Evolutionary conservation across 495 filamentous ascomycete species (phyloP), one percentile per base, ranked within the genome.

Genomic region (Durotheca rogersii): DNA sequence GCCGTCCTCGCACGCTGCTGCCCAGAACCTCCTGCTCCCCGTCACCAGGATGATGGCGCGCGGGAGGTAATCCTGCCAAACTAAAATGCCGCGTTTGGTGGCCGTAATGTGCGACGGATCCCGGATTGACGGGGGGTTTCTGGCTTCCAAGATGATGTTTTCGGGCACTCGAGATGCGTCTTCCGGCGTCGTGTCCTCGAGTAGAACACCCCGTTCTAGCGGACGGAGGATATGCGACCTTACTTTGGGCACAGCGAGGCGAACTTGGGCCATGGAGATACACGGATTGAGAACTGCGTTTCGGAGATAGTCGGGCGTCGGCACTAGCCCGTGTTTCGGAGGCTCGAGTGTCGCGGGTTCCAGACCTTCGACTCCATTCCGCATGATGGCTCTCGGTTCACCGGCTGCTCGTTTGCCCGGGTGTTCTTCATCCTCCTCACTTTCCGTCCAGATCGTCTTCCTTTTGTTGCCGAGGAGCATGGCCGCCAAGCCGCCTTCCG

Each of bases 41-140:
- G 93, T 93, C 5, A 90, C 83, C 3, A 96, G 81, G 7, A 97
- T 77, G 9, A 92, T 87, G 20, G 85, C 81, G 30, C 82, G 80
- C 0, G 91, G 91, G 12, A 99, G 74, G 60, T 86, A 99, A 53
- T 97, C 94, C 56, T 95, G 87, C 91, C 94, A 99, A 3, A 96
- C 68, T 1, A 82, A 74, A 36, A 87, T 84, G n/a, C 90, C 89
- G n/a, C 85, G 81, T 51, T 87, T 89, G 11, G 83, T 85, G 19
- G 91, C 81, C 1, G 83, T 88, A 21, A 99, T 81, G 9, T 86
- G 82, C 7, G 89, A 84, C 2, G 93, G 93, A 37, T 97, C 90
- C 32, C 83, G 79, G 49, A 87, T 79, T 6, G 74, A 72, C 1
- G 78, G 74, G 73, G 71, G 67, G 42, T 77, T 77, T 36, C 63